Evolutionary conservation across 1,284 basidiomycete species (phyloP), one percentile per base, ranked within the genome.

Genomic region (Moniliophthora roreri): DNA sequence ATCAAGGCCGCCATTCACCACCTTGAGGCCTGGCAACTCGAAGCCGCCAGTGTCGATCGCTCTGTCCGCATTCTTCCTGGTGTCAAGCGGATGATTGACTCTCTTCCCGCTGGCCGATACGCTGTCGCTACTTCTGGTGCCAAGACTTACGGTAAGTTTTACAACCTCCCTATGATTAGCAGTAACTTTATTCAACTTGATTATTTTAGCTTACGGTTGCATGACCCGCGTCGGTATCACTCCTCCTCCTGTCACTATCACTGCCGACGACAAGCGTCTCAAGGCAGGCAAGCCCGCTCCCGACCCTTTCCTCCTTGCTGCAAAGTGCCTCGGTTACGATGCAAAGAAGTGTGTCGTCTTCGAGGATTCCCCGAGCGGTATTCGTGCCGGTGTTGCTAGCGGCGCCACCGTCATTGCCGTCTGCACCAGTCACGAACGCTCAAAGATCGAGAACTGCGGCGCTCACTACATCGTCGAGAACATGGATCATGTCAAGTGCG

Each of bases 61-160:
- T 80, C 78, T 6, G 87, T 91, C 34, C 78, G 78, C 53, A 90
- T 90, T 62, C 76, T 91, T 1, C 89, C 89, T 32, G 89, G 89
- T 40, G 89, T 91, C 6, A 77, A 79, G 62, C 72, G 69, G 55
- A 76, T 91, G 73, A 86, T 91, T 57, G 76, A 79, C 51, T 83
- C 84, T 9, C 75, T 91, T 50, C 89, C 89, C 8, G 69, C 75
- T 51, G 86, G 81, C 16, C 77, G 77, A 42, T 91, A 85, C 61
- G 88, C 87, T 9, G 85, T 91, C 21, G 88, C 88, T 2, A 91
- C 89, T 0, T 89, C 85, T 0, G 88, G 87, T 7, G 87, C 89
- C 1, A 85, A 83, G 65, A 89, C 85, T 0, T 89, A 89, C 55
- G 79, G 79, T 81, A 58, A 48, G 77, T 69, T 21, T 46, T 20